Conservation (phyloP, 257 asterid species). For the Lavandula angustifolia region DNA sequence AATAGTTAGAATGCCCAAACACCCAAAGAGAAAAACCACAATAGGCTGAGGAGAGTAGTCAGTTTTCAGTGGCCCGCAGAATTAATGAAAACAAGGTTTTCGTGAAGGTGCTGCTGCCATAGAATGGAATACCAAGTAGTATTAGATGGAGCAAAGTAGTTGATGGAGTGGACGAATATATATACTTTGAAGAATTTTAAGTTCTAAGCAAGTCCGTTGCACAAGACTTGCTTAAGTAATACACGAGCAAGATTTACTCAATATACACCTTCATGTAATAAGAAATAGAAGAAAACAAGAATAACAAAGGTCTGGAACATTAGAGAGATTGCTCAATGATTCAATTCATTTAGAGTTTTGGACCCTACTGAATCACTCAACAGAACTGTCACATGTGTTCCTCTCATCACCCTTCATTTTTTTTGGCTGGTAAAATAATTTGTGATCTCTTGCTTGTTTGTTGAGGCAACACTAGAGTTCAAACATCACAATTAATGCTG, state of each 20-base stretch:
- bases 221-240: too few species aligned
- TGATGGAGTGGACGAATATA: too few species aligned
- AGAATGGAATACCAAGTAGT: neutral
- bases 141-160: too few species aligned
- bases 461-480: too few species aligned
- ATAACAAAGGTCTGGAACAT: conserved; percentile 31
- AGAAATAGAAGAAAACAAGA: neutral
- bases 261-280: too few species aligned
- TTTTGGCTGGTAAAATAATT: too few species aligned
- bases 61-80: conserved; percentile 29
- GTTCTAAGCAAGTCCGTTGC: too few species aligned
- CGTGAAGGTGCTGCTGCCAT: conserved; percentile 6
- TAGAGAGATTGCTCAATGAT: conserved; percentile 16
- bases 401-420: too few species aligned
- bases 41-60: conserved; percentile 30
- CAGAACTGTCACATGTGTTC: conserved; percentile 33
- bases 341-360: conserved; percentile 12
- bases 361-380: conserved; percentile 30
- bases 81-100: conserved; percentile 21
- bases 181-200: too few species aligned
- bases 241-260: too few species aligned
- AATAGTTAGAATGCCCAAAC: neutral
- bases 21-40: conserved; percentile 30
- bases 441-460: too few species aligned
- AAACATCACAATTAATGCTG: too few species aligned